phyloP scores from a whole-genome alignment of 129 eudicot genomes.

The Glebionis coronaria region DNA sequence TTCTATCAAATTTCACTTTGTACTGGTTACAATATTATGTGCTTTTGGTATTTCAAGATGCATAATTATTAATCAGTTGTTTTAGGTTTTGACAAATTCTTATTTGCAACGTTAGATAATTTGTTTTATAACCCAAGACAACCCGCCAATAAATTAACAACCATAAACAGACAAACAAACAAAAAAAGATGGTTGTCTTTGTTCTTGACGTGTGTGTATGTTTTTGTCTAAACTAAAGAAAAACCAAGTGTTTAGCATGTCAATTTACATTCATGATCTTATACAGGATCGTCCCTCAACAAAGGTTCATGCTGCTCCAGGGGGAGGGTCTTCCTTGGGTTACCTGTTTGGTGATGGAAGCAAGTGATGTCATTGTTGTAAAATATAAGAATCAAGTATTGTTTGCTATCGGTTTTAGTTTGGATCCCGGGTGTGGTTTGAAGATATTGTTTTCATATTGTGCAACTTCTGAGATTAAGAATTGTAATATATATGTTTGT shows the following conservation, averaged over 20 bases:
- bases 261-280: slow-evolving; percentile 2
- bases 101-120: not conserved
- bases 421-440: slow-evolving; percentile 19
- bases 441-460: not conserved
- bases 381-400: slow-evolving; percentile 14
- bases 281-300: slow-evolving; percentile 69
- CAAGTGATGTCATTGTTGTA: not conserved
- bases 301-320: slow-evolving; percentile 71
- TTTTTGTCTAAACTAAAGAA: not conserved
- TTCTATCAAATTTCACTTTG: slow-evolving; percentile 7
- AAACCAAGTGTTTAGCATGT: not conserved
- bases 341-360: slow-evolving; percentile 55
- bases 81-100: not conserved
- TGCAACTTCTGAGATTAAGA: slow-evolving; percentile 9
- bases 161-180: not conserved
- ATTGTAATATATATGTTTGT: slow-evolving; percentile 15
- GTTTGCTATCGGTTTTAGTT: slow-evolving; percentile 17
- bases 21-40: not conserved
- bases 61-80: not conserved
- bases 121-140: not conserved
- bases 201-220: not conserved
- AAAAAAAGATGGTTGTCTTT: not conserved
- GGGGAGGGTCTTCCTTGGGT: slow-evolving; percentile 63
- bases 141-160: not conserved
- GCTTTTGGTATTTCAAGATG: no score